A percentile compares a stretch with the other conserved stretches of the same genome.
Conservation (phyloP, 371 early-diverging fungal species). For the Syncephalis plumigaleata region DNA sequence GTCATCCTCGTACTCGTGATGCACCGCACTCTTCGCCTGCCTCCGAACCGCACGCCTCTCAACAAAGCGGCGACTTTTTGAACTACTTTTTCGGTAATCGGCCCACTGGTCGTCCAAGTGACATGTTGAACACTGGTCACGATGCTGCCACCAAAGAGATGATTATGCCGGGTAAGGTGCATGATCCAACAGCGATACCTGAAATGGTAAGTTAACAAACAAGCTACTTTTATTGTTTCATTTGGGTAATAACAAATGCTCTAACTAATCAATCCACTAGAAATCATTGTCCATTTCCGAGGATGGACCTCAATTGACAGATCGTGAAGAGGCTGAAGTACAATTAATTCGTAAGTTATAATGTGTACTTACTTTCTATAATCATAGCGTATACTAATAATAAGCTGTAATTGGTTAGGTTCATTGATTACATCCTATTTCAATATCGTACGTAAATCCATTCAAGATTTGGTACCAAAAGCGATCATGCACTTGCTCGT, state of each 20-base stretch:
- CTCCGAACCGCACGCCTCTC: constrained; percentile 1
- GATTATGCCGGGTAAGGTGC: constrained; percentile 23
- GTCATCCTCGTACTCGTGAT: background rate
- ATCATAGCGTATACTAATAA: too few species aligned
- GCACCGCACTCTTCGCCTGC: constrained; percentile 4
- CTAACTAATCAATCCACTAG: too few species aligned
- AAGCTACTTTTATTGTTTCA: too few species aligned
- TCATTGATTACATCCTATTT: constrained; percentile 70
- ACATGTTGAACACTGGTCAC: background rate
- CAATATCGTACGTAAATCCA: constrained; percentile 61
- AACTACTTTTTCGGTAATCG: constrained; percentile 57
- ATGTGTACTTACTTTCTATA: background rate
- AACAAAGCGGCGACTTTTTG: constrained; percentile 39
- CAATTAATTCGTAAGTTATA: constrained; percentile 52
- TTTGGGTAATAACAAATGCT: too few species aligned
- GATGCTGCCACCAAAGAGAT: constrained; percentile 14
- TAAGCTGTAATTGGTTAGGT: constrained; percentile 13
- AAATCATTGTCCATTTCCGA: constrained; percentile 9
- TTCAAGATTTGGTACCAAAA: constrained; percentile 84
- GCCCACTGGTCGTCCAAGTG: constrained; percentile 4
- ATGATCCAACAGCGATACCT: constrained; percentile 15
- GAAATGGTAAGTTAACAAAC: constrained; percentile 14
- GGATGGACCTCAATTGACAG: constrained; percentile 21
- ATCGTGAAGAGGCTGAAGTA: constrained; percentile 66
- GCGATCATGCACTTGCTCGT: constrained; percentile 80